A percentile compares a stretch with the other conserved stretches of the same genome.
Evolutionary conservation across 192 early-diverging fungal genomes (phyloP).

Genomic region (Coemansia sp.): DNA sequence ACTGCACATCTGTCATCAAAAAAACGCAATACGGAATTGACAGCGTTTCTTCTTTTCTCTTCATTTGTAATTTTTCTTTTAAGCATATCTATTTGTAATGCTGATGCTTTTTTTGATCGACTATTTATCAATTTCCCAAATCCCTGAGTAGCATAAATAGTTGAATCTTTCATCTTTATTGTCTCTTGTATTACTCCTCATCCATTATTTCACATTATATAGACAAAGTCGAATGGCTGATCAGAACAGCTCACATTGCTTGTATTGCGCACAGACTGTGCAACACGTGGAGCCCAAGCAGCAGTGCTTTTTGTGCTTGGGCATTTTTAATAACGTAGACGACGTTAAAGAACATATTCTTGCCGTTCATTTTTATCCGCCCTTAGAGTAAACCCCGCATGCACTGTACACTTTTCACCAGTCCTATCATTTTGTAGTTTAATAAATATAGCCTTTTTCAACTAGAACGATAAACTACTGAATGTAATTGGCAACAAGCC

Average conservation of each 20-base stretch:
- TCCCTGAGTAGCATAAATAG: neutral
- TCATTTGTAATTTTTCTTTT: neutral
- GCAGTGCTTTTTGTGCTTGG: slow-evolving; percentile 34
- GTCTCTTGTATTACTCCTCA: neutral
- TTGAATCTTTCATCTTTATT: neutral
- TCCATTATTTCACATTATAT: neutral
- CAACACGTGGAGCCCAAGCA: slow-evolving; percentile 12
- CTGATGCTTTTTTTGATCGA: neutral
- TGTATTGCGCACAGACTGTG: neutral
- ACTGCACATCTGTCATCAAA: neutral
- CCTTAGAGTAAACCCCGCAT: slow-evolving; percentile 16
- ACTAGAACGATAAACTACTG: no score
- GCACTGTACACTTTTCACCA: no score
- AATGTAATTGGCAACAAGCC: no score
- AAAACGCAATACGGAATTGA: neutral
- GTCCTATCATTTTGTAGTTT: neutral
- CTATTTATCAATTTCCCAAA: neutral
- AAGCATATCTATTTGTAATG: slow-evolving; percentile 1
- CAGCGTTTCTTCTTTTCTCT: neutral
- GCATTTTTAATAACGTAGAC: slow-evolving; percentile 28
- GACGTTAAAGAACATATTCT: slow-evolving; percentile 42
- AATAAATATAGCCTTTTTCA: neutral
- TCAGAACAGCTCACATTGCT: neutral
- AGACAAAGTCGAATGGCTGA: neutral
- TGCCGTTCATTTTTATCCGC: slow-evolving; percentile 35